phyloP scores from a whole-genome alignment of 345 rosid genomes.

The Eucalyptus tenuipes region DNA sequence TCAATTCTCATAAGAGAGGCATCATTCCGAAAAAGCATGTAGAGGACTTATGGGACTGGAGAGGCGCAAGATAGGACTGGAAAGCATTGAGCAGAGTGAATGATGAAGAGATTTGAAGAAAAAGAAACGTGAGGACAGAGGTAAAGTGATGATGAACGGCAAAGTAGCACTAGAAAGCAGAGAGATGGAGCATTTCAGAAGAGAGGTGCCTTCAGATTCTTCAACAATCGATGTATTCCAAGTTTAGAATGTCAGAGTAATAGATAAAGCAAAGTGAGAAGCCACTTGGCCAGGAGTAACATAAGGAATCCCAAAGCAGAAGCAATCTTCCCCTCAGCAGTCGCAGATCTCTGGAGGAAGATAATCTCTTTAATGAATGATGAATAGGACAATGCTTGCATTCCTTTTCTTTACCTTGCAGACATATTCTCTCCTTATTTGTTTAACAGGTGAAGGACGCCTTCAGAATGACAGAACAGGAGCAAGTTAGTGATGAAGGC shows the following conservation, averaged over 20 bases:
- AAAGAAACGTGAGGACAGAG: not conserved
- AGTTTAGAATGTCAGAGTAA: not conserved
- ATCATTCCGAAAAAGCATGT: not conserved
- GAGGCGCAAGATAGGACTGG: not conserved
- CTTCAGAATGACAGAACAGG: slow-evolving; percentile 93
- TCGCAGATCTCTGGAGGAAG: not conserved
- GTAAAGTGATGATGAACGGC: not conserved
- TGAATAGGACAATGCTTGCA: not conserved
- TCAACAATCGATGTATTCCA: not conserved
- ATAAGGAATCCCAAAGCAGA: not conserved
- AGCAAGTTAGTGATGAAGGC: slow-evolving; percentile 55
- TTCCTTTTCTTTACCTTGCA: slow-evolving; percentile 81
- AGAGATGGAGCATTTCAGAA: not conserved
- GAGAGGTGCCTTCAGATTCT: not conserved
- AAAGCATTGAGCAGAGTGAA: not conserved
- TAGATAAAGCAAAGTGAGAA: not conserved
- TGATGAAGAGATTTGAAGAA: not conserved
- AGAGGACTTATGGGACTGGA: not conserved
- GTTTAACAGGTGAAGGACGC: slow-evolving; percentile 87
- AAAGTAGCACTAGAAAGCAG: not conserved
- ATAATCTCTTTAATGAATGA: not conserved
- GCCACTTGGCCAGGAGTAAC: not conserved
- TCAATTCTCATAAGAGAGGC: not conserved
- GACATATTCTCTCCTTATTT: slow-evolving; percentile 91
- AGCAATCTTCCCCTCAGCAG: not conserved